Evolutionary conservation across 768 basidiomycete genomes (phyloP).

Genomic region (Chalciporus chontae): DNA sequence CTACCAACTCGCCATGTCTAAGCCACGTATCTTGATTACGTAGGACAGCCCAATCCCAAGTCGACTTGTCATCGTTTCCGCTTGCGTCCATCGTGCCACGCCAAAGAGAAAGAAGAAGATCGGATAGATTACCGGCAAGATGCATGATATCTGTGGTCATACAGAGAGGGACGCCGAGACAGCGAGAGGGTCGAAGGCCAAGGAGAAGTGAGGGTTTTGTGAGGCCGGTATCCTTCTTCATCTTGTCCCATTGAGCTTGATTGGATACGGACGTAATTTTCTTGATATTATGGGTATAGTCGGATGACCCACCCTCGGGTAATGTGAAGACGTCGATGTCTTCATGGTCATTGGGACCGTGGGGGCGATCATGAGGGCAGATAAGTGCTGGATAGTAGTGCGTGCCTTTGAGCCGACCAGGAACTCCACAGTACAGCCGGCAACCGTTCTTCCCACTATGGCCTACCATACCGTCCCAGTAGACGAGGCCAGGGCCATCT

Average conservation of each 20-base stretch:
- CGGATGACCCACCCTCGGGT: slow-evolving; percentile 1
- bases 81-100: slow-evolving; percentile 14
- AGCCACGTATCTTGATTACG: slow-evolving; percentile 13
- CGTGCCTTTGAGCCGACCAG: slow-evolving; percentile 26
- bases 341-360: slow-evolving; percentile 26
- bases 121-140: slow-evolving; percentile 25
- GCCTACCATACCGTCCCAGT: slow-evolving; percentile 34
- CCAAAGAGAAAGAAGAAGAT: slow-evolving; percentile 25
- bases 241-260: slow-evolving; percentile 22
- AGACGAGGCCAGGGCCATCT: slow-evolving; percentile 27
- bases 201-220: slow-evolving; percentile 35
- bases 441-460: slow-evolving; percentile 36
- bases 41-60: slow-evolving; percentile 34
- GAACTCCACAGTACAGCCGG: slow-evolving; percentile 27
- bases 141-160: slow-evolving; percentile 46
- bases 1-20: slow-evolving; percentile 15
- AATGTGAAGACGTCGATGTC: slow-evolving; percentile 26
- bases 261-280: slow-evolving; percentile 1
- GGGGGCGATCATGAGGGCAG: slow-evolving; percentile 24
- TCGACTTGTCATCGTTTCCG: slow-evolving; percentile 13
- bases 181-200: slow-evolving; percentile 21
- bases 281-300: slow-evolving; percentile 2
- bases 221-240: slow-evolving; percentile 34
- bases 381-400: slow-evolving; percentile 35
- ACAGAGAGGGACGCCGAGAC: slow-evolving; percentile 30